Conservation (phyloP, 2,329 filamentous ascomycete genomes). For the Orbilia brochopaga region DNA sequence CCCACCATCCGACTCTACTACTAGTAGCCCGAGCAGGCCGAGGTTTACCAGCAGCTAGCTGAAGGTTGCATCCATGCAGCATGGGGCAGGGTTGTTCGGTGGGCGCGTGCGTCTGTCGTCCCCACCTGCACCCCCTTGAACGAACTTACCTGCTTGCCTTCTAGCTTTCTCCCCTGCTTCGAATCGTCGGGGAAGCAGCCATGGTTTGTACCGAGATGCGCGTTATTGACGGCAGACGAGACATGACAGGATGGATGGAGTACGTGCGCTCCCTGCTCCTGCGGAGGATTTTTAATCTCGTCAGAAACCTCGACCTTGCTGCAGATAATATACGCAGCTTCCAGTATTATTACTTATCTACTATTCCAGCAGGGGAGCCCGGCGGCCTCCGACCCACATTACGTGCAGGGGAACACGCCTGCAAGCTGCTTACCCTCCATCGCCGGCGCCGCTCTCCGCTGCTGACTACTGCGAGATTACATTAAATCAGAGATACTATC, state of each 20-base stretch:
- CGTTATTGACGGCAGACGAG: conserved; percentile 18
- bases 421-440: conserved; percentile 8
- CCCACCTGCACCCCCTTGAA: conserved; percentile 25
- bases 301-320: too few species aligned
- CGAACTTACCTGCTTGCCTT: too few species aligned
- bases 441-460: too few species aligned
- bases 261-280: conserved; percentile 9
- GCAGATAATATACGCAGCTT: too few species aligned
- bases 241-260: background rate
- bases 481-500: too few species aligned
- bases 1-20: conserved; percentile 25
- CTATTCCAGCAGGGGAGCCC: conserved; percentile 8
- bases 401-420: conserved; percentile 9
- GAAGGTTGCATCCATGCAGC: conserved; percentile 32
- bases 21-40: background rate
- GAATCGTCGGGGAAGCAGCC: background rate
- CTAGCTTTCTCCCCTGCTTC: background rate
- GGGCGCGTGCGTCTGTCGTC: conserved; percentile 26
- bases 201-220: conserved; percentile 11
- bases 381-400: conserved; percentile 9
- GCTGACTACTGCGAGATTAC: conserved; percentile 1
- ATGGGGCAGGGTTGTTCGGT: conserved; percentile 31
- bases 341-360: too few species aligned
- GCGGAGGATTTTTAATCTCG: conserved; percentile 25
- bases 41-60: background rate